Evolutionary conservation across 176 grass and related monocot species (phyloP), one percentile per base, ranked within the genome.

Genomic region (Luzula sylvatica): DNA sequence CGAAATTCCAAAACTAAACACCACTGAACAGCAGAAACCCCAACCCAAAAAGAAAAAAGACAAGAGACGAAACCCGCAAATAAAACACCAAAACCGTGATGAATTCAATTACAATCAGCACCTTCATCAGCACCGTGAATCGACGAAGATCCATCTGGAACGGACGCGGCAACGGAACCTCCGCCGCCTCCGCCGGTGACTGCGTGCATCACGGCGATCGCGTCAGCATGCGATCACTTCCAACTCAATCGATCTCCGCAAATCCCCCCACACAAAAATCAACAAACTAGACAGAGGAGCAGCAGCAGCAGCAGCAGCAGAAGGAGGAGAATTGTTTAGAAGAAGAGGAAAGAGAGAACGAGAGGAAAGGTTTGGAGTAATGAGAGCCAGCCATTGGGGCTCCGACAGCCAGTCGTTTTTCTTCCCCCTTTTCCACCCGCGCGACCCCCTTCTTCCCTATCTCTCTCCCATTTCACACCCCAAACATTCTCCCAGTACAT

Each of bases 371-470:
- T 12, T 11, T 15, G 60, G n/a, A 70, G 77, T 66, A 76, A 78
- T 71, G 74, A 73, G 77, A 78, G 81, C 81, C 55, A 72, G 66
- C 69, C 73, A 79, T 70, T 75, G 73, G 69, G 57, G 86, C 71
- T 85, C 65, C 65, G 66, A 83, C 80, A 75, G 72, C 86, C 76
- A 75, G 68, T 69, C 80, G 71, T 80, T 94, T 78, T 75, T 62
- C 48, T 67, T 64, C 61, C 11, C 67, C 7, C 62, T 70, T 75
- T 79, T 71, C 69, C 70, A 79, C 70, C 58, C 70, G 74, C 59
- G 69, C 65, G 26, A 20, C 35, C 53, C 42, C 45, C 5, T 18
- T 21, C 48, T 32, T 23, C 17, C 65, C 50, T 51, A 66, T 49
- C 54, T 48, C 62, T 5, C 20, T 38, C 19, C 15, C 22, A 28